Percentiles rank a stretch among this genome's conserved stretches.
Conservation (phyloP, 2,329 filamentous ascomycete genomes). For the Colletotrichum filicis region DNA sequence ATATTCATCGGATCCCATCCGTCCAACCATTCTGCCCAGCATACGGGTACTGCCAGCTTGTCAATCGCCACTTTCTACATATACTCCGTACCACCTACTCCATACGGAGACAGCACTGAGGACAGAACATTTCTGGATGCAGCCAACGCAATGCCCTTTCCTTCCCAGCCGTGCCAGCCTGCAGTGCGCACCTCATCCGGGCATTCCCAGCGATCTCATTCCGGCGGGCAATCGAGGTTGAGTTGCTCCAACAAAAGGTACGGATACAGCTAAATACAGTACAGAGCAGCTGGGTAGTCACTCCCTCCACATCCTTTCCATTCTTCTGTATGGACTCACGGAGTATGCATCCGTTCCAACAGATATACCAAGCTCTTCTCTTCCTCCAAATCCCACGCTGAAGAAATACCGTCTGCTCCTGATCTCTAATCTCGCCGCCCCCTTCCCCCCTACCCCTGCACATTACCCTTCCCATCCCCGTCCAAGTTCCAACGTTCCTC, state of each 20-base stretch:
- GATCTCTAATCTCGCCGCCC: not conserved
- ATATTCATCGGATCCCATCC: not conserved
- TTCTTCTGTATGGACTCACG: not conserved
- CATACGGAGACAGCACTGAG: no score
- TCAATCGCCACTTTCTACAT: not conserved
- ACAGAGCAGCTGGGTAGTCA: not conserved
- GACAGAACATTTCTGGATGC: not conserved
- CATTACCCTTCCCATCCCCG: not conserved
- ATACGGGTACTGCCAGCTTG: not conserved
- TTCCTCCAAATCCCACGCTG: constrained; percentile 9
- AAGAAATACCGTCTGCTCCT: not conserved
- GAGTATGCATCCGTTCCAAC: not conserved
- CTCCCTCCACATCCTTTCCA: not conserved
- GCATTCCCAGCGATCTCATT: constrained; percentile 8
- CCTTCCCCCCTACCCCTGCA: not conserved
- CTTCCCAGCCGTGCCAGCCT: not conserved
- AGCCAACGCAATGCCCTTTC: not conserved
- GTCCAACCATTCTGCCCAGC: no score
- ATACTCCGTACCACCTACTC: no score
- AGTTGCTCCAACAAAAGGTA: not conserved
- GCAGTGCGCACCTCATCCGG: not conserved
- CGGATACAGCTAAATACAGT: no score
- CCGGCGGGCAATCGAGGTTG: constrained; percentile 14
- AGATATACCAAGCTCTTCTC: not conserved
- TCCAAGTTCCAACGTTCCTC: not conserved